phyloP scores from a whole-genome alignment of 2,329 filamentous ascomycete genomes.

The Phialemoniopsis sp. region DNA sequence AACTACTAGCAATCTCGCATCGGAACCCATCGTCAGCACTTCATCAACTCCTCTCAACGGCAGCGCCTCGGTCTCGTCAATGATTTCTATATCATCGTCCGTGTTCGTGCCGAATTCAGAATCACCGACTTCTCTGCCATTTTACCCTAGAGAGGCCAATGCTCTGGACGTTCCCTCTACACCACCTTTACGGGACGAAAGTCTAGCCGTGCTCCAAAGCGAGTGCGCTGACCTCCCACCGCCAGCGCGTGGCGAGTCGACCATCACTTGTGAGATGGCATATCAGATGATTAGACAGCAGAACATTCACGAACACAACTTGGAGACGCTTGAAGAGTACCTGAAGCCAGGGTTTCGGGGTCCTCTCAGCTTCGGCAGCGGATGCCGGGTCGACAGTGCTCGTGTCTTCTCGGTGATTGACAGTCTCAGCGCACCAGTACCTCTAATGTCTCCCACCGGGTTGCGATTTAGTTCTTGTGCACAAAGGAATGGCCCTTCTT shows the following conservation, averaged over 20 bases:
- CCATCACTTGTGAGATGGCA: slow-evolving; percentile 19
- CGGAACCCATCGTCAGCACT: slow-evolving; percentile 1
- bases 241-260: slow-evolving; percentile 15
- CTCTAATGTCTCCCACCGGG: too few species aligned
- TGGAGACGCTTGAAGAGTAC: slow-evolving; percentile 8
- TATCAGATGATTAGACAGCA: slow-evolving; percentile 17
- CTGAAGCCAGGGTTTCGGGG: slow-evolving; percentile 12
- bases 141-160: too few species aligned
- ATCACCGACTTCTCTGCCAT: too few species aligned
- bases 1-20: too few species aligned
- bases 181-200: too few species aligned
- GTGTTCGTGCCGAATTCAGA: too few species aligned
- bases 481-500: too few species aligned
- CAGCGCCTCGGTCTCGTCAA: too few species aligned
- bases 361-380: background rate
- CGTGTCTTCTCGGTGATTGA: background rate
- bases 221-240: slow-evolving; percentile 9
- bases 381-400: slow-evolving; percentile 7
- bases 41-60: too few species aligned
- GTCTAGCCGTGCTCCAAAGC: too few species aligned
- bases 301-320: slow-evolving; percentile 8
- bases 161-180: slow-evolving; percentile 1
- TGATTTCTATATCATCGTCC: too few species aligned
- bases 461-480: too few species aligned
- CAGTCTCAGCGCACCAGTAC: background rate